Conservation (phyloP, 1,284 basidiomycete genomes). For the Ustilago xerochloae region DNA sequence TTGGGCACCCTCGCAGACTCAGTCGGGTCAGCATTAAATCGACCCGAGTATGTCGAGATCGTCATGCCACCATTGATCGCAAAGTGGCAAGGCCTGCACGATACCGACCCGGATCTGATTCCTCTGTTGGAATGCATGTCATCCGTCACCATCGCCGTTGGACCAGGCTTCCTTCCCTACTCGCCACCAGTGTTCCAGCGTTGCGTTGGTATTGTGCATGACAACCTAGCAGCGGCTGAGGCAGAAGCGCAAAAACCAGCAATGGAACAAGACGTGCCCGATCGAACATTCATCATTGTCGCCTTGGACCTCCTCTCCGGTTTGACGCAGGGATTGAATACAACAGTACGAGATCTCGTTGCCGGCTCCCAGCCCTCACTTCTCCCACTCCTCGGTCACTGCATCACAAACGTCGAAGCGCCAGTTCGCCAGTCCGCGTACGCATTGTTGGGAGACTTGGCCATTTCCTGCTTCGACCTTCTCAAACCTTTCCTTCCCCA, state of each 20-base stretch:
- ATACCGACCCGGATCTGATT: conserved; percentile 92
- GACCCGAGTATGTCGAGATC: conserved; percentile 88
- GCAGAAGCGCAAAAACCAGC: conserved; percentile 89
- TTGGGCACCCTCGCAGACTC: conserved; percentile 97
- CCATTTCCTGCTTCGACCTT: conserved; percentile 90
- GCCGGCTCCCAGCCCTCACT: conserved; percentile 58
- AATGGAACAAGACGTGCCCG: conserved; percentile 59
- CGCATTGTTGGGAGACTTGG: conserved; percentile 95
- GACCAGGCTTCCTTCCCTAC: conserved; percentile 87
- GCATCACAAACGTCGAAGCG: conserved; percentile 82
- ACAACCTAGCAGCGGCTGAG: conserved; percentile 76
- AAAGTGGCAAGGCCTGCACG: conserved; percentile 87
- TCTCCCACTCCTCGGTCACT: conserved; percentile 61
- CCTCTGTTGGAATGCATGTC: conserved; percentile 91
- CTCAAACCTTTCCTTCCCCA: conserved; percentile 80
- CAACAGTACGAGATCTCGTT: conserved; percentile 68
- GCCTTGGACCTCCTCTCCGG: conserved; percentile 95
- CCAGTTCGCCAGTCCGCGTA: conserved; percentile 96
- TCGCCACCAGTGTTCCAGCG: conserved; percentile 92
- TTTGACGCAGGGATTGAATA: conserved; percentile 90
- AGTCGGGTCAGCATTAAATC: conserved; percentile 87
- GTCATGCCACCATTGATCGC: conserved; percentile 94
- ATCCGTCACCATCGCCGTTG: conserved; percentile 96
- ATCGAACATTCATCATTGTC: conserved; percentile 78
- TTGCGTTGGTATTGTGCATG: conserved; percentile 86